Base-by-base conservation (phyloP, 2,329 filamentous ascomycete genomes). In the Byssothecium circinans region DNA sequence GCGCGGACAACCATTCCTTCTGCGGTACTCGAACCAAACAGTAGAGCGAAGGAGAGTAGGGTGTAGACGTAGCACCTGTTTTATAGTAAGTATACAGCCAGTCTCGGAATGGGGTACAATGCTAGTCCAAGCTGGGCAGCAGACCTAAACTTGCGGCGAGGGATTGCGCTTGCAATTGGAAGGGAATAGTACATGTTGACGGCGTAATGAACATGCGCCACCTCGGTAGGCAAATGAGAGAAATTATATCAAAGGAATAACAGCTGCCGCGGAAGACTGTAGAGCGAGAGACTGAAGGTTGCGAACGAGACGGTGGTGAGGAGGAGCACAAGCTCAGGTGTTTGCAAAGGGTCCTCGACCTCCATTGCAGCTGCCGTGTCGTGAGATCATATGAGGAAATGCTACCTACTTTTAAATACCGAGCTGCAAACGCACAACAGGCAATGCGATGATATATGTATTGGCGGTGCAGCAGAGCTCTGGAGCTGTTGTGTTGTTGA, bases 1-100 rank as follows among this genome's bases (percentile, higher is more conserved):
- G 85, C 85, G 56, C 80, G 79, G 65, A 88, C 79, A 7, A 86
- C 89, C 88, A 91, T 91, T 18, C 42, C 27, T 27, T 39, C 22
- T 22, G 41, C 33, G 20, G 32, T 22, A 20, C 41, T 12, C 19
- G 42, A 29, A 23, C 22, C 36, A 23, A 44, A 25, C 14, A 32
- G 29, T 11, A 42, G 12, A n/a, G 29, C 18, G 11, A 42, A n/a
- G 10, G 27, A 27, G 18, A 42, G 29, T 4, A 23, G n/a, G n/a
- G n/a, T 19, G 18, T 41, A 41, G 17, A 34, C 15, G 38, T 32
- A 35, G 48, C 30, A 34, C 48, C 48, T 50, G 17, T 27, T n/a
- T 32, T 7, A 7, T 4, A 7, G 14, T 32, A 7, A 32, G 29
- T 12, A 32, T 32, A 12, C 29, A 8, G 29, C 12, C 29, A n/a